A percentile compares a stretch with the other conserved stretches of the same genome.
Evolutionary conservation across 805 yeast species (phyloP).

Genomic region (Yarrowia sp.): DNA sequence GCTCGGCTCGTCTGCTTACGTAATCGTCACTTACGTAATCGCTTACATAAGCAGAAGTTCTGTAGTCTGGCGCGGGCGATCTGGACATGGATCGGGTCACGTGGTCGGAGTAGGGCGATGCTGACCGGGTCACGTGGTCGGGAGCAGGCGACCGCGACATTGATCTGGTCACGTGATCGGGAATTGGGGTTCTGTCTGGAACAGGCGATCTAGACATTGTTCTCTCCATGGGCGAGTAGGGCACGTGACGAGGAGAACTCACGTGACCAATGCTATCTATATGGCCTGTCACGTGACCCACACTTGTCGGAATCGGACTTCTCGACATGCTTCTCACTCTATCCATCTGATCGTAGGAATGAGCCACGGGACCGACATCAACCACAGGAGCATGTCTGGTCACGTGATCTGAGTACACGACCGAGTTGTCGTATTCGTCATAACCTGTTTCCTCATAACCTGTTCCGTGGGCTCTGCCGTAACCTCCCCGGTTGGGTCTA

Average conservation of each 20-base stretch:
- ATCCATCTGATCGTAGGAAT: background rate
- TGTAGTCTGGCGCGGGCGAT: too few relatives aligned
- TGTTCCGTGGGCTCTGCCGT: background rate
- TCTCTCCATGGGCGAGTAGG: too few relatives aligned
- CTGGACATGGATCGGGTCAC: background rate
- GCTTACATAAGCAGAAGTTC: too few relatives aligned
- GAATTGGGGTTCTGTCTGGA: too few relatives aligned
- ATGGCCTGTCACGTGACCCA: too few relatives aligned
- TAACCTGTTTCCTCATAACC: background rate
- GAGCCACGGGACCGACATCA: background rate
- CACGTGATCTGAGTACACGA: background rate
- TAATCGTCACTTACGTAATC: too few relatives aligned
- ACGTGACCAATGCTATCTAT: too few relatives aligned
- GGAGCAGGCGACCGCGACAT: background rate
- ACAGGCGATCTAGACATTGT: too few relatives aligned
- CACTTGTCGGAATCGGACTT: too few relatives aligned
- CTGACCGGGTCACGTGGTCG: background rate
- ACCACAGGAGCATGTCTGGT: conserved; percentile 1
- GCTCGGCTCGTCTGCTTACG: too few relatives aligned
- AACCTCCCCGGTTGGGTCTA: background rate
- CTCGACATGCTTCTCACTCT: background rate
- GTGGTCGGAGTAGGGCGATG: background rate
- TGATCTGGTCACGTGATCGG: too few relatives aligned
- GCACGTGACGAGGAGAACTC: background rate
- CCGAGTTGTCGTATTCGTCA: background rate